Percentiles rank a stretch among this genome's conserved stretches.
Evolutionary conservation across 768 basidiomycete genomes (phyloP).

Genomic region (Candolleomyces eurysporus): DNA sequence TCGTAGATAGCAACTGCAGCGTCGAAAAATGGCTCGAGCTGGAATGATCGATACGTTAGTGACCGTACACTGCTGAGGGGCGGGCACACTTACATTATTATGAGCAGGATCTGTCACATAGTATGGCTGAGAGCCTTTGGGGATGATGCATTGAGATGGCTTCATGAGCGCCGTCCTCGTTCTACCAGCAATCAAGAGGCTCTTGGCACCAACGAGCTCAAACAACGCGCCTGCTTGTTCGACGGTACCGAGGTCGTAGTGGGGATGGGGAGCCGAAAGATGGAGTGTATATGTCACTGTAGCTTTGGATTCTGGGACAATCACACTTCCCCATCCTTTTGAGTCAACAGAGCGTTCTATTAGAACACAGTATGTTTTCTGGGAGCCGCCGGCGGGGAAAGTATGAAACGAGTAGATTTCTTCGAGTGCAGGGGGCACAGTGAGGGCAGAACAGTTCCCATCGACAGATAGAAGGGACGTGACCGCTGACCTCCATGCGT

Average conservation of each 20-base stretch:
- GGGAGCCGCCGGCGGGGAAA: conserved; percentile 21
- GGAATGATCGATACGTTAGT: not conserved
- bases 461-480: conserved; percentile 26
- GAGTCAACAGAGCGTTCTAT: conserved; percentile 22
- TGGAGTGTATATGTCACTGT: conserved; percentile 31
- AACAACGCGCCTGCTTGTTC: conserved; percentile 42
- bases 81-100: conserved; percentile 31
- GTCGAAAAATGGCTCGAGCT: conserved; percentile 46
- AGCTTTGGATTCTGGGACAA: conserved; percentile 25
- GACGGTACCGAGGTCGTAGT: conserved; percentile 35
- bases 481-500: conserved; percentile 26
- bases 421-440: conserved; percentile 25
- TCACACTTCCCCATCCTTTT: conserved; percentile 35
- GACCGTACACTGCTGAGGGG: too few species aligned
- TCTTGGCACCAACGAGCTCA: conserved; percentile 34
- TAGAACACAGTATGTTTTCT: conserved; percentile 30
- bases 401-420: conserved; percentile 24
- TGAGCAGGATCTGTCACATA: conserved; percentile 48
- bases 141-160: conserved; percentile 30
- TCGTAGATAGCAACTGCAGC: conserved; percentile 34
- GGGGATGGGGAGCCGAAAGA: conserved; percentile 46
- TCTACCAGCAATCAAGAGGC: conserved; percentile 42
- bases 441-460: conserved; percentile 27
- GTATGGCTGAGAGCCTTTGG: conserved; percentile 18
- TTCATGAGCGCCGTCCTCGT: conserved; percentile 30